phyloP scores from a whole-genome alignment of 352 stramenopile species.

The Phytopythium ostracodes region DNA sequence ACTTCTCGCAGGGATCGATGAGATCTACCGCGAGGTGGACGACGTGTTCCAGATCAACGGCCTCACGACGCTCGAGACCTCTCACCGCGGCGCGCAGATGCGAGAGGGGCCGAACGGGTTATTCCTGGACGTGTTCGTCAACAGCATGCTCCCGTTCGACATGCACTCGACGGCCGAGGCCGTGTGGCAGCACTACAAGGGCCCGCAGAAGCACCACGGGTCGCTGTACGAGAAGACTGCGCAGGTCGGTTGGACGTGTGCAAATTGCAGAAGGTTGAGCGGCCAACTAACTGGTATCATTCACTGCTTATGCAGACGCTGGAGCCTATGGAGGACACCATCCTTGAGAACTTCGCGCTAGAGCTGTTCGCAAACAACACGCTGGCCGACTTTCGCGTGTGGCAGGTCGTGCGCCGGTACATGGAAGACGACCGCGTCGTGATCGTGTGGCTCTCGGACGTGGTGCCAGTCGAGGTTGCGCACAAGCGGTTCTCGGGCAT shows the following conservation, averaged over 20 bases:
- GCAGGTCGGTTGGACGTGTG: conserved; percentile 15
- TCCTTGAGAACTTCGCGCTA: conserved; percentile 35
- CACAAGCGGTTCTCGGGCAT: conserved; percentile 25
- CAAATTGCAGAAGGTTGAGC: background rate
- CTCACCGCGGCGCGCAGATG: conserved; percentile 30
- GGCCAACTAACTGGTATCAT: background rate
- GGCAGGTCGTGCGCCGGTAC: conserved; percentile 31
- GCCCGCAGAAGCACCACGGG: conserved; percentile 36
- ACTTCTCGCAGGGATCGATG: conserved; percentile 24
- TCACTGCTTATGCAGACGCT: background rate
- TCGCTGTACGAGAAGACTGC: conserved; percentile 37
- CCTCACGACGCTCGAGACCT: conserved; percentile 24
- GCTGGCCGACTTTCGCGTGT: conserved; percentile 29
- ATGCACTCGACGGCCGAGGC: conserved; percentile 28
- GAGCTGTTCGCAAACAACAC: conserved; percentile 30
- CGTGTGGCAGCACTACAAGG: conserved; percentile 45
- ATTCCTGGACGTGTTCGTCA: conserved; percentile 40
- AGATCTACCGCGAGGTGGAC: conserved; percentile 31
- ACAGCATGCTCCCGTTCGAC: conserved; percentile 46
- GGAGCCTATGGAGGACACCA: conserved; percentile 18
- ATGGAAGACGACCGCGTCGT: conserved; percentile 27
- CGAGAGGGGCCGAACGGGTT: conserved; percentile 30
- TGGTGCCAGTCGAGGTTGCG: conserved; percentile 24
- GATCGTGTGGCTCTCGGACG: conserved; percentile 29
- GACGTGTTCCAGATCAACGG: conserved; percentile 35